Base-by-base conservation (phyloP, 306 rosid species). In the Corylus avellana region DNA sequence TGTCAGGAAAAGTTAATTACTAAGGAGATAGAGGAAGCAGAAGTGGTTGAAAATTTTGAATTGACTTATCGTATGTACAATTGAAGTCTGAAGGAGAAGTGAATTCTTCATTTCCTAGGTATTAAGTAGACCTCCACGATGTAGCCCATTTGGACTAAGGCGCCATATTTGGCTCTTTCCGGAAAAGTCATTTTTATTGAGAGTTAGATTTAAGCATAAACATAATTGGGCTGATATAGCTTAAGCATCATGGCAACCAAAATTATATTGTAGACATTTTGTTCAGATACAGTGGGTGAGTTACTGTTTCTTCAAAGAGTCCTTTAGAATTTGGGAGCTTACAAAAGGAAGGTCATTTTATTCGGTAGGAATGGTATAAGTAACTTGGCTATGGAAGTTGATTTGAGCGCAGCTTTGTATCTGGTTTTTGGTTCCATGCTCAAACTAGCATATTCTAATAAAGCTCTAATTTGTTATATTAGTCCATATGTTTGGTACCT, bases 151-250 rank as follows among this genome's bases (percentile, higher is more conserved):
- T 3, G 1, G 8, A 1, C 12, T 17, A 53, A 59, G n/a, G 42
- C 2, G 1, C 29, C 16, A 4, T 13, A 29, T 62, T 62, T 62
- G 69, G 10, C 18, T 57, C 63, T 20, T 57, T 57, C 29, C 63
- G 32, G 8, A 57, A 20, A 57, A 57, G 63, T n/a, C 12, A 16
- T 32, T 13, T 29, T 13, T 63, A 63, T 18, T 67, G 16, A 39
- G 51, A 25, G 17, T 39, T 44, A 67, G 29, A 18, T 18, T 67
- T 67, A 67, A 67, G 51, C n/a, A 17, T 13, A 13, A 18, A n/a
- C 72, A 67, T 18, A 67, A 67, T 42, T 64, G 51, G 51, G 29
- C 69, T 62, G 69, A 67, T 39, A n/a, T 17, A 18, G 51, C 72
- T 67, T 42, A 37, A 67, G 49, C 27, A 67, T 63, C 20, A 32